A percentile compares a stretch with the other conserved stretches of the same genome.
phyloP scores from a whole-genome alignment of 2,329 filamentous ascomycete species.

The Atkinsonella hypoxylon region DNA sequence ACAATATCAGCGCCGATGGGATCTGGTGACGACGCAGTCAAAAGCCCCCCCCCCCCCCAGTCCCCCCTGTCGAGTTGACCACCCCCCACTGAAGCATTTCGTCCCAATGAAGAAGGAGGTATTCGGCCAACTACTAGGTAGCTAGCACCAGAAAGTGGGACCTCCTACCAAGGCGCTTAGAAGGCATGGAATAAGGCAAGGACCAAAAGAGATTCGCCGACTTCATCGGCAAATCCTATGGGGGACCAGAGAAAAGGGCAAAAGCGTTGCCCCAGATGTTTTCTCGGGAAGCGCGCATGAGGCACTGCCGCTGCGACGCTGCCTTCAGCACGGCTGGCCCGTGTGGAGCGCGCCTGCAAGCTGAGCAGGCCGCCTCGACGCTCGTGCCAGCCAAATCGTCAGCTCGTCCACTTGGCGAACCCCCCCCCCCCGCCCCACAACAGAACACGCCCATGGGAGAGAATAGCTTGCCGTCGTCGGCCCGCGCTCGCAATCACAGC shows the following conservation, averaged over 20 bases:
- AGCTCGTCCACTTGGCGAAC: background rate
- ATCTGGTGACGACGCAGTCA: too few relatives aligned
- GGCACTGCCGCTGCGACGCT: background rate
- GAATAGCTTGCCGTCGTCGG: too few relatives aligned
- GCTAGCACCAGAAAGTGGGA: too few relatives aligned
- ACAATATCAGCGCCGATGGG: too few relatives aligned
- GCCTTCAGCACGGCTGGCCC: background rate
- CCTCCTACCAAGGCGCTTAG: background rate
- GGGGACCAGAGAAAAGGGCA: too few relatives aligned
- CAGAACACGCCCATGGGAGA: too few relatives aligned
- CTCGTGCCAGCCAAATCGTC: background rate
- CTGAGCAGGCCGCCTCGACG: background rate
- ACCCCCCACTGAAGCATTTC: too few relatives aligned
- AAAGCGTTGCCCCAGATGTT: too few relatives aligned
- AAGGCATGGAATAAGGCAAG: conserved; percentile 2
- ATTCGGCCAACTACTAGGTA: conserved; percentile 6
- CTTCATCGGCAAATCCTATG: conserved; percentile 6
- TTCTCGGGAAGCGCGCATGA: conserved; percentile 6
- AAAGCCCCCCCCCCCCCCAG: too few relatives aligned
- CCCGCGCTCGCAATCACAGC: too few relatives aligned
- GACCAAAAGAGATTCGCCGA: conserved; percentile 4
- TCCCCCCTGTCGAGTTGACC: too few relatives aligned
- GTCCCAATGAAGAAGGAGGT: background rate
- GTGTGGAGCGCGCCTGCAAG: background rate
- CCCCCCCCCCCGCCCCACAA: too few relatives aligned